phyloP scores from a whole-genome alignment of 805 yeast genomes.

The Kodamaea jinghongensis region DNA sequence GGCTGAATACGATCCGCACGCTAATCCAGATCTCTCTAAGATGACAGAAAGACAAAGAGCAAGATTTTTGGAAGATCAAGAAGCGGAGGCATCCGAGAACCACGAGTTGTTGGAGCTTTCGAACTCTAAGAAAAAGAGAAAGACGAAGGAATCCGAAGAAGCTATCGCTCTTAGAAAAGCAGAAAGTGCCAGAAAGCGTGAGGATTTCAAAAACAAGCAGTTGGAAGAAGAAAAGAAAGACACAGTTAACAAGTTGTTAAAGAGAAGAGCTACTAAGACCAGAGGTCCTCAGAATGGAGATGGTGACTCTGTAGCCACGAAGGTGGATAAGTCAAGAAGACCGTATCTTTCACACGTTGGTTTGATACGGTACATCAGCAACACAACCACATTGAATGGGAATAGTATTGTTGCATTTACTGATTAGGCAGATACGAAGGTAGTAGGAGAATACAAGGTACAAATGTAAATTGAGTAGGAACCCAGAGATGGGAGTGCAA shows the following conservation, averaged over 20 bases:
- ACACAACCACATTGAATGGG: constrained; percentile 10
- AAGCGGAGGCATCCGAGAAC: constrained; percentile 13
- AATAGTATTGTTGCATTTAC: constrained; percentile 5
- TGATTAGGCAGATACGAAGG: no score
- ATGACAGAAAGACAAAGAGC: constrained; percentile 60
- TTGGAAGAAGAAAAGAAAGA: constrained; percentile 92
- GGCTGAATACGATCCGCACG: constrained; percentile 41
- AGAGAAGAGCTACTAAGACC: constrained; percentile 77
- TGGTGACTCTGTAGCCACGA: constrained; percentile 18
- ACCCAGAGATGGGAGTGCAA: no score
- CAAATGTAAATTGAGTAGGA: no score
- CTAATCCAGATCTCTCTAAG: constrained; percentile 42
- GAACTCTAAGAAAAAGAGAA: constrained; percentile 37
- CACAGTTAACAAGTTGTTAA: constrained; percentile 79
- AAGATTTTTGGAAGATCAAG: constrained; percentile 33
- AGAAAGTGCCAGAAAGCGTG: constrained; percentile 85
- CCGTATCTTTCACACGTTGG: constrained; percentile 47
- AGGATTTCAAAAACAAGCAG: constrained; percentile 76
- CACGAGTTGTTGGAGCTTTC: constrained; percentile 28
- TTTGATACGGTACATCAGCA: constrained; percentile 39
- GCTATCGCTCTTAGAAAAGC: constrained; percentile 78
- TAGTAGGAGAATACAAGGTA: no score
- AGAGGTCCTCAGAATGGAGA: constrained; percentile 40
- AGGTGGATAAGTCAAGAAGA: constrained; percentile 35
- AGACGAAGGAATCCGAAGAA: constrained; percentile 72